Evolutionary conservation across 176 grass and related monocot species (phyloP), one percentile per base, ranked within the genome.

Genomic region (Aegilops tauschii): DNA sequence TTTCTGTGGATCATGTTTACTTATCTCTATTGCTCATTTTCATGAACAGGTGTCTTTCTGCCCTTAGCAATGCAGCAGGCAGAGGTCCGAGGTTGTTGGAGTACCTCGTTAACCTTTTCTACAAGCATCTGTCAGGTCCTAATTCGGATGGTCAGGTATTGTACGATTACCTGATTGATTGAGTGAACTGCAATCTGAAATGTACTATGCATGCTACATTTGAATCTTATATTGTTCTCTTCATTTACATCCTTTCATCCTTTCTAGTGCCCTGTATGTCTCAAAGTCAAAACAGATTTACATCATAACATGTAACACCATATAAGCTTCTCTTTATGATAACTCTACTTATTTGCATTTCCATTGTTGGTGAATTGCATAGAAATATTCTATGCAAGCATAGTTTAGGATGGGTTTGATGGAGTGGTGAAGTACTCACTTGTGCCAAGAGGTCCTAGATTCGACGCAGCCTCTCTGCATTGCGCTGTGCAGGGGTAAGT

Each of bases 61-160:
- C 97, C 61, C 94, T 99, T 49, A 97, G 89, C 89, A 94, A 87
- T 73, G 89, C 92, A 74, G 94, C 92, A 47, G 86, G 83, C 79
- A 99, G 93, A 92, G 97, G 94, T 80, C 87, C 94, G 72, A 86
- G 80, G 72, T 83, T 94, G 81, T 61, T 99, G 47, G 94, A 94
- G 65, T 75, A 90, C 90, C 89, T 99, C 23, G 84, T 99, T 81
- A 93, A 92, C 62, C 76, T 99, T 88, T 99, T 99, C 80, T 97
- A 91, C 87, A 96, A 92, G 87, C 94, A 93, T 99, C 90, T 99
- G 9, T 83, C 79, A 82, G 87, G 85, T 84, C 80, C 89, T 73
- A 93, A 45, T 82, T 88, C 88, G 85, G 97, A 99, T 90, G 93
- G 87, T 87, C 89, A 96, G 90, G 97, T 99, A 87, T 71, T 21